Evolutionary conservation across 257 asterid species (phyloP).

Genomic region (Solanum pimpinellifolium): DNA sequence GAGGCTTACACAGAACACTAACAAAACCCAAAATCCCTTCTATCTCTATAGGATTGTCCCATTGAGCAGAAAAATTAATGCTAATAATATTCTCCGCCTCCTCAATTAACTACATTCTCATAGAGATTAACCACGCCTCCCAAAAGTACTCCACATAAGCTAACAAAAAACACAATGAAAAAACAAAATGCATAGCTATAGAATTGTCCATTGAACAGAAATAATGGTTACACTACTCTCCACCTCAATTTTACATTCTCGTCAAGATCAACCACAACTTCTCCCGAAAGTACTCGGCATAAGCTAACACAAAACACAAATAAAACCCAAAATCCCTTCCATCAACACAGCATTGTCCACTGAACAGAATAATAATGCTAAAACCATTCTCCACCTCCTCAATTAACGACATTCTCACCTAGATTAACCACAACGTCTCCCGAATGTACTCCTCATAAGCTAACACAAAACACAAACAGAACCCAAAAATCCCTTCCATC

Average conservation of each 20-base stretch:
- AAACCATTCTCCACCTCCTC: background rate
- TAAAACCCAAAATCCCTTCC: background rate
- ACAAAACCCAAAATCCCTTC: background rate
- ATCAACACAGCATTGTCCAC: background rate
- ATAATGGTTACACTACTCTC: background rate
- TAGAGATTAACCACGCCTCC: background rate
- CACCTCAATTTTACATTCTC: background rate
- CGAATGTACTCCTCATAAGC: too few relatives aligned
- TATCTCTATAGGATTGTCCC: background rate
- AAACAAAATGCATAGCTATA: background rate
- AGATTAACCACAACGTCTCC: background rate
- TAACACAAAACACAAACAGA: background rate
- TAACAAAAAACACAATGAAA: background rate
- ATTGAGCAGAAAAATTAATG: background rate
- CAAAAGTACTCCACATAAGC: background rate
- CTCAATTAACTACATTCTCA: background rate
- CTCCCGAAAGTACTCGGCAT: background rate
- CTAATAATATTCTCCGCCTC: background rate
- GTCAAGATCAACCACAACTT: background rate
- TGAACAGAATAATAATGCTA: background rate
- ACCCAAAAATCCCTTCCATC: background rate
- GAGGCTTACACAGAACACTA: background rate
- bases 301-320: background rate
- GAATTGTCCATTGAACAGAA: background rate
- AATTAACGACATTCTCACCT: background rate